Evolutionary conservation across 208 protist genomes (phyloP).

Genomic region (Trypanosoma lewisi): DNA sequence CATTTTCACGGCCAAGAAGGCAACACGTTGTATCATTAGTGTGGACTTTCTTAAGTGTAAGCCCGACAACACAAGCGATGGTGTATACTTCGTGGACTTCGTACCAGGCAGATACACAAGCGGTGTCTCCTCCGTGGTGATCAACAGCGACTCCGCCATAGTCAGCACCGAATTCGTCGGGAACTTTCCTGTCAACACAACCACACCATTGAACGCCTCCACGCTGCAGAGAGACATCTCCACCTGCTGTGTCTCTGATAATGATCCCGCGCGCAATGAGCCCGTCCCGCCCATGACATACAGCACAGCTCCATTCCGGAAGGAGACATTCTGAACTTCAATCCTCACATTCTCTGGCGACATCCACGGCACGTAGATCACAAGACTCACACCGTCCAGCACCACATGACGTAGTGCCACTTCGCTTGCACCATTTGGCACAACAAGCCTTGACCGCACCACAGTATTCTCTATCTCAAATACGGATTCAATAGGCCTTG

Average conservation of each 20-base stretch:
- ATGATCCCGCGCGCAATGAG: background rate
- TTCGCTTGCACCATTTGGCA: slow-evolving; percentile 3
- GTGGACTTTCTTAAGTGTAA: background rate
- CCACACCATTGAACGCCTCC: background rate
- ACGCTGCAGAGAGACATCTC: slow-evolving; percentile 11
- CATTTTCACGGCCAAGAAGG: background rate
- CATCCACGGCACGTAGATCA: slow-evolving; percentile 22
- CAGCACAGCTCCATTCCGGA: slow-evolving; percentile 3
- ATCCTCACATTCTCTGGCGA: slow-evolving; percentile 3
- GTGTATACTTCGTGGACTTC: background rate
- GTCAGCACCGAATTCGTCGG: slow-evolving; percentile 4
- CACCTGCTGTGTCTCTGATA: background rate
- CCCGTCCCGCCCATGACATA: slow-evolving; percentile 5
- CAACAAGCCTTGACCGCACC: slow-evolving; percentile 3
- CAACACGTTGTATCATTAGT: background rate
- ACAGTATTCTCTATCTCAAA: slow-evolving; percentile 2
- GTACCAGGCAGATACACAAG: background rate
- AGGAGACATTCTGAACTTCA: slow-evolving; percentile 4
- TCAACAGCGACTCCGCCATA: slow-evolving; percentile 3
- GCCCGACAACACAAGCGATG: background rate
- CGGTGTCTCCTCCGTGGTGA: background rate
- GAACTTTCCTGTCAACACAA: slow-evolving; percentile 12
- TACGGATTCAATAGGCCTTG: background rate
- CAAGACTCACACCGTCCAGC: slow-evolving; percentile 3
- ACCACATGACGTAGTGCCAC: slow-evolving; percentile 8